Conservation (phyloP, 345 rosid species). For the Acer yangbiense region DNA sequence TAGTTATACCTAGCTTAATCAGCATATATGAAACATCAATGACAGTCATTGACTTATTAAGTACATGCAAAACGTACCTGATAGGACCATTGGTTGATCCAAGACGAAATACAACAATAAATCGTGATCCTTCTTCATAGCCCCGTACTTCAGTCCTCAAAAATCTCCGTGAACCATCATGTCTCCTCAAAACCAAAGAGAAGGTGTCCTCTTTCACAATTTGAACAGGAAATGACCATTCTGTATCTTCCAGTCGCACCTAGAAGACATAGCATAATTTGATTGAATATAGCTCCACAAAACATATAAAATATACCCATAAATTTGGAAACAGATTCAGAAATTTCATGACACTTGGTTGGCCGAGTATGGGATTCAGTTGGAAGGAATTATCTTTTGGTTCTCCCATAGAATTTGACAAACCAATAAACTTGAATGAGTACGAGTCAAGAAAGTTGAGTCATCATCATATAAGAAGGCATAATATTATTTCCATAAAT, state of each 20-base stretch:
- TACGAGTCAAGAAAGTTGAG: background rate
- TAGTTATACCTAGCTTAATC: conserved; percentile 20
- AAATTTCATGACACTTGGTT: background rate
- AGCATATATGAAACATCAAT: background rate
- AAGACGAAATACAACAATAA: conserved; percentile 83
- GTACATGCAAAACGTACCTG: conserved; percentile 51
- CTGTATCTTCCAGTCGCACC: conserved; percentile 79
- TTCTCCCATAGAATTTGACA: background rate
- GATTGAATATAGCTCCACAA: conserved; percentile 3
- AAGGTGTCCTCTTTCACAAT: conserved; percentile 88
- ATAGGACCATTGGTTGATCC: conserved; percentile 85
- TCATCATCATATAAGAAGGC: background rate
- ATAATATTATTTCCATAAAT: background rate
- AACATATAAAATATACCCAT: background rate
- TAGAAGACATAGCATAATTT: conserved; percentile 29
- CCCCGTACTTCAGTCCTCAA: conserved; percentile 88
- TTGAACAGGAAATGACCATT: conserved; percentile 92
- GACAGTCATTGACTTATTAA: background rate
- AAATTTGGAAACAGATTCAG: background rate
- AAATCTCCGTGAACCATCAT: conserved; percentile 54
- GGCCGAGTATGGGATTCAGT: background rate
- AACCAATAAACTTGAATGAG: background rate
- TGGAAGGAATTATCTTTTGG: background rate
- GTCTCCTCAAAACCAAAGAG: conserved; percentile 68
- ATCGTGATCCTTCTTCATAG: conserved; percentile 98